These are phyloP conservation scores for Discostella stelligera DNA, from an alignment of 352 stramenopile species.

Conservation along the genomic window DNA sequence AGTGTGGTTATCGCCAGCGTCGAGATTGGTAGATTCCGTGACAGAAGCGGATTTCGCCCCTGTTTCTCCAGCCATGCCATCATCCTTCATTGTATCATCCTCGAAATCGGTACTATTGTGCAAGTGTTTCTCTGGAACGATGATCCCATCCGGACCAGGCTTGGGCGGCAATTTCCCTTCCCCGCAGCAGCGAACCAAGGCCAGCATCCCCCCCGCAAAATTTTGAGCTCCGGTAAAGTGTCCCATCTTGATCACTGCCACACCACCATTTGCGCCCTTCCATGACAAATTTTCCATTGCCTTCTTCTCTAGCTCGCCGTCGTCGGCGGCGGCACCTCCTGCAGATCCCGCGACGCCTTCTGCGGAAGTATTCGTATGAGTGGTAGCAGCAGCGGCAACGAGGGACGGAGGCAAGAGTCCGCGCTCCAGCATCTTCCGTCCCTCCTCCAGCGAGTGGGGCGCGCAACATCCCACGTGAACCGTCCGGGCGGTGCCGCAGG, in stretches of 20 bases:
- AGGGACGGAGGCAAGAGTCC: neutral
- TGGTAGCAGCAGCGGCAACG: neutral
- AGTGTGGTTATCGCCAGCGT: neutral
- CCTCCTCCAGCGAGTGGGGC: conserved; percentile 3
- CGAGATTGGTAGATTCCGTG: neutral
- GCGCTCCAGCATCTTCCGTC: conserved; percentile 18
- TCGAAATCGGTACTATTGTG: neutral
- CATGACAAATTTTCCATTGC: conserved; percentile 7
- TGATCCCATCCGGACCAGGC: neutral
- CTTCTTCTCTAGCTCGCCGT: neutral
- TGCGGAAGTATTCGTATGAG: too few species aligned
- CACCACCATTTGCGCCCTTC: conserved; percentile 18
- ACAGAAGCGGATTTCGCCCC: neutral
- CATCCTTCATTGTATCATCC: neutral
- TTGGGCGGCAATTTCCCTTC: neutral
- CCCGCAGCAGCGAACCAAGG: conserved; percentile 7
- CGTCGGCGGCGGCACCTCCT: neutral
- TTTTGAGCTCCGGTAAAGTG: conserved; percentile 34
- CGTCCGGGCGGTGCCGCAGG: conserved; percentile 21
- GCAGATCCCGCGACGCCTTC: too few species aligned
- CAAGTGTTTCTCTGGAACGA: neutral
- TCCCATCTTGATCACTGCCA: conserved; percentile 36
- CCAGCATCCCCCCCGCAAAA: conserved; percentile 27
- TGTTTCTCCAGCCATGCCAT: neutral
- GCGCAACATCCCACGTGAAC: conserved; percentile 39